Percentiles rank a stretch among this genome's conserved stretches.
Conservation (phyloP, 1,284 basidiomycete genomes). For the Rhodotorula glutinis region DNA sequence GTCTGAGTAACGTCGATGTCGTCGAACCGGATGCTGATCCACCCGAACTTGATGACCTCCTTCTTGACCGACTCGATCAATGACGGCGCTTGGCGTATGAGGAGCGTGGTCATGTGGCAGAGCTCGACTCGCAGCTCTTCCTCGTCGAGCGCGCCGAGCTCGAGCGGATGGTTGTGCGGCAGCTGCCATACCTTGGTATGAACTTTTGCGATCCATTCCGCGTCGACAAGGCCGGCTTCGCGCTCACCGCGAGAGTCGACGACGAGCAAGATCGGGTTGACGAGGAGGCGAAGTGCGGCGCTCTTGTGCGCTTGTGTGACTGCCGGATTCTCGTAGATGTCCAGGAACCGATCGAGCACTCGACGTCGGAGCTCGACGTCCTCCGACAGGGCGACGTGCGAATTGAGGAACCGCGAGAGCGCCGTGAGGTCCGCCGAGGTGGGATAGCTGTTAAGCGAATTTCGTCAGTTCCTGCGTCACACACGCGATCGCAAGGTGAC, state of each 20-base stretch:
- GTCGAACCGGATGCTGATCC: conserved; percentile 77
- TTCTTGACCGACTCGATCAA: conserved; percentile 78
- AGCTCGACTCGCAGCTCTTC: conserved; percentile 64
- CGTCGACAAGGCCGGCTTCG: conserved; percentile 61
- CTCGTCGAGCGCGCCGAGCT: conserved; percentile 47
- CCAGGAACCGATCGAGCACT: conserved; percentile 78
- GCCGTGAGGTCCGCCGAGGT: conserved; percentile 77
- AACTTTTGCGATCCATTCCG: conserved; percentile 65
- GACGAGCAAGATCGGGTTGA: conserved; percentile 83
- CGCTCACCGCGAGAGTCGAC: conserved; percentile 60
- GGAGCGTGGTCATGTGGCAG: conserved; percentile 85
- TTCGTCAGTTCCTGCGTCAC: not conserved
- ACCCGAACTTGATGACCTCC: conserved; percentile 93
- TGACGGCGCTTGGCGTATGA: conserved; percentile 78
- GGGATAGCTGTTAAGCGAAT: conserved; percentile 53
- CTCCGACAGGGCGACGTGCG: conserved; percentile 66
- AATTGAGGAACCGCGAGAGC: conserved; percentile 83
- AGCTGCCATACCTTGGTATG: conserved; percentile 77
- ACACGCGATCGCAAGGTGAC: not conserved
- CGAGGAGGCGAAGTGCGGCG: conserved; percentile 76
- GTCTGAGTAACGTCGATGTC: conserved; percentile 93
- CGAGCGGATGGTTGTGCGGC: conserved; percentile 56
- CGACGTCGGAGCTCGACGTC: conserved; percentile 68
- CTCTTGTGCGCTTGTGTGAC: conserved; percentile 74
- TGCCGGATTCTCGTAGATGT: conserved; percentile 49